Evolutionary conservation across 768 basidiomycete genomes (phyloP).

Genomic region (Gymnopilus dilepis): DNA sequence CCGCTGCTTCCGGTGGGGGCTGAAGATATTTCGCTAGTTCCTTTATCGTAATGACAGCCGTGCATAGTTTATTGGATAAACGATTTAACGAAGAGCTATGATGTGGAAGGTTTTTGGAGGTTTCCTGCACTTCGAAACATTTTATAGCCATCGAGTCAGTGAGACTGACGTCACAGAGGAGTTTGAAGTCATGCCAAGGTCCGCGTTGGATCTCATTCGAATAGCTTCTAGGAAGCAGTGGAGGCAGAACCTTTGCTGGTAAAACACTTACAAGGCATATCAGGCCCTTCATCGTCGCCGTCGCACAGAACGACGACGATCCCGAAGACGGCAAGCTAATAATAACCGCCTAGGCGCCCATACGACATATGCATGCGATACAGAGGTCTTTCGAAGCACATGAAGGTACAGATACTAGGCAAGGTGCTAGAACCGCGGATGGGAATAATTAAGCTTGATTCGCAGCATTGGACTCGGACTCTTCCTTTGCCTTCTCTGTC

Average conservation of each 20-base stretch:
- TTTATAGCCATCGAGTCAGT: not conserved
- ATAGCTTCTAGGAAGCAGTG: too few species aligned
- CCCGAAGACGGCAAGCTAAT: too few species aligned
- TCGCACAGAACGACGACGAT: too few species aligned
- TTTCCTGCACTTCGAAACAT: not conserved
- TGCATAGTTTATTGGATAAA: not conserved
- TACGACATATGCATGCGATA: too few species aligned
- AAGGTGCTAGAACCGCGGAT: too few species aligned
- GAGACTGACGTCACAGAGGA: not conserved
- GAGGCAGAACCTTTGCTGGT: too few species aligned
- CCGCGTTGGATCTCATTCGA: not conserved
- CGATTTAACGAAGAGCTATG: not conserved
- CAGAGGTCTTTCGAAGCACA: too few species aligned
- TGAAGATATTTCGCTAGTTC: not conserved
- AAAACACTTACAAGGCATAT: too few species aligned
- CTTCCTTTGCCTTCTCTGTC: constrained; percentile 14
- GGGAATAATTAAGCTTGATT: not conserved
- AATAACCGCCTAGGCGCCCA: too few species aligned
- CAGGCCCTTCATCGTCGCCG: too few species aligned
- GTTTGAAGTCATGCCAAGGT: not conserved
- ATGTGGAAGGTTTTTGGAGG: not conserved
- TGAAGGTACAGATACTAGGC: too few species aligned
- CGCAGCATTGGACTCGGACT: not conserved
- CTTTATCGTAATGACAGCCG: not conserved
- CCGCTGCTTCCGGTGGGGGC: not conserved